A percentile compares a stretch with the other conserved stretches of the same genome.
These are phyloP conservation scores for Cruciata laevipes DNA, from an alignment of 257 asterid genomes.

Conservation along the genomic window DNA sequence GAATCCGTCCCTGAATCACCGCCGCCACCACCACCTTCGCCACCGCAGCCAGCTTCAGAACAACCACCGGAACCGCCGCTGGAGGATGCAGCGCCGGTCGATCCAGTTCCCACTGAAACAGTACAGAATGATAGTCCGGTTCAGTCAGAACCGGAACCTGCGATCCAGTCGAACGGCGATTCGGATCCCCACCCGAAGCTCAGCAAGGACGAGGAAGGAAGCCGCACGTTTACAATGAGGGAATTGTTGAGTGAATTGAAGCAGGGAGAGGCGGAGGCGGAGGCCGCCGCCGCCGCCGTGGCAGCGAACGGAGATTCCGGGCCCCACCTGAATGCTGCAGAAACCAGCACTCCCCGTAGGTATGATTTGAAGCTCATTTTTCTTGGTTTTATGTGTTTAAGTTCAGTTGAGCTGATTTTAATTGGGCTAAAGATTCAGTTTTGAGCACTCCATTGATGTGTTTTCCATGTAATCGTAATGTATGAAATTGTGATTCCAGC, in stretches of 20 bases:
- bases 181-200: constrained; percentile 35
- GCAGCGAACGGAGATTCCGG: constrained; percentile 24
- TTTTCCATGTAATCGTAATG: constrained; percentile 11
- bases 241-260: constrained; percentile 85
- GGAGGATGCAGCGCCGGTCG: constrained; percentile 23
- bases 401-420: not conserved
- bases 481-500: constrained; percentile 34
- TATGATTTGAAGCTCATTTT: constrained; percentile 2
- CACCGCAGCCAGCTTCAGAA: not conserved
- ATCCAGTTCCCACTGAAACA: constrained; percentile 33
- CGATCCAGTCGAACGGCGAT: constrained; percentile 13
- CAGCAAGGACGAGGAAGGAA: constrained; percentile 48
- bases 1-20: not conserved
- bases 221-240: constrained; percentile 86
- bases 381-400: not conserved
- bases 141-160: constrained; percentile 17
- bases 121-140: constrained; percentile 13
- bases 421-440: not conserved
- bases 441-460: constrained; percentile 15
- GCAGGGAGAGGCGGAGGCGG: constrained; percentile 44
- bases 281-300: no score
- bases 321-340: constrained; percentile 40
- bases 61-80: not conserved
- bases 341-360: constrained; percentile 66
- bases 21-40: not conserved